Percentiles rank a stretch among this genome's conserved stretches.
These are phyloP conservation scores for Tuctoria greenei DNA, from an alignment of 176 grass and related monocot species.

Conservation along the genomic window DNA sequence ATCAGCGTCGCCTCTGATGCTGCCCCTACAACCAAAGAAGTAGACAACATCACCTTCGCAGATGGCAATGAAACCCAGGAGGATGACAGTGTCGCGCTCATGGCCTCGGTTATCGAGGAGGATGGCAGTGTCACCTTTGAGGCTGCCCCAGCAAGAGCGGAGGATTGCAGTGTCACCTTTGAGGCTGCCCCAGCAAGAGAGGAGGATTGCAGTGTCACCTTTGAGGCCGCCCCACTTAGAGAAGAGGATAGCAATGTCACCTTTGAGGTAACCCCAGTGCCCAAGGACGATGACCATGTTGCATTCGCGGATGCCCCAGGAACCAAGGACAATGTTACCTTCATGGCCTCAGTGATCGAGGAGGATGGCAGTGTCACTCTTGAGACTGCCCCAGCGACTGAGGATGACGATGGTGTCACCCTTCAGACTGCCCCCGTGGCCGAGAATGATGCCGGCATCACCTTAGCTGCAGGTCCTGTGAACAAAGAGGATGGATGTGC, in stretches of 20 bases:
- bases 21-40: not conserved
- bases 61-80: not conserved
- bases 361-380: not conserved
- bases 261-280: not conserved
- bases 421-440: not conserved
- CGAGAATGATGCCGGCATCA: not conserved
- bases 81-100: not conserved
- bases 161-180: slow-evolving; percentile 8
- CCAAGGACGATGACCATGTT: not conserved
- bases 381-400: not conserved
- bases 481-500: slow-evolving; percentile 1
- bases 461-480: not conserved
- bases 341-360: not conserved
- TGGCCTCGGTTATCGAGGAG: not conserved
- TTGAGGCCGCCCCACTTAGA: not conserved
- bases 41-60: not conserved
- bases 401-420: not conserved
- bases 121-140: not conserved
- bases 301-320: not conserved
- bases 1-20: not conserved
- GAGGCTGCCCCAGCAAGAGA: not conserved
- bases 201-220: slow-evolving; percentile 6
- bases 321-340: not conserved
- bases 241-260: slow-evolving; percentile 9
- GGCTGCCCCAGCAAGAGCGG: not conserved